A percentile compares a stretch with the other conserved stretches of the same genome.
Evolutionary conservation across 176 grass and related monocot species (phyloP).

Genomic region (Poa pratensis): DNA sequence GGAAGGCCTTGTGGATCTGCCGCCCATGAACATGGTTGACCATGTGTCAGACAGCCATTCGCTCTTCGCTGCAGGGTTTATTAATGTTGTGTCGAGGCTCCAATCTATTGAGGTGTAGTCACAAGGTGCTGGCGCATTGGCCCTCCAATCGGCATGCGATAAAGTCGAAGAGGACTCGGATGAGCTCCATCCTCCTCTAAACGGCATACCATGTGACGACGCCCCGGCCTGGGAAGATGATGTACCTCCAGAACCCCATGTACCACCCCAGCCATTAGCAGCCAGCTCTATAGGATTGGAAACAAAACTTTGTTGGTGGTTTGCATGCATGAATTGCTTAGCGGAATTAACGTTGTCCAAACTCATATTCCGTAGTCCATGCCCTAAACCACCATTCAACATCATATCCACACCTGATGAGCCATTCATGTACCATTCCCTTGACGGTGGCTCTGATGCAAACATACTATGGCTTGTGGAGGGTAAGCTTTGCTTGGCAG

Average conservation of each 20-base stretch:
- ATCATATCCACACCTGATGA: conserved; percentile 63
- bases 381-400: conserved; percentile 66
- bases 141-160: conserved; percentile 69
- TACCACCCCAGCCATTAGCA: conserved; percentile 71
- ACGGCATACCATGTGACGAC: conserved; percentile 64
- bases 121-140: conserved; percentile 51
- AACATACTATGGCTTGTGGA: conserved; percentile 72
- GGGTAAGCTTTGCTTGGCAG: conserved; percentile 71
- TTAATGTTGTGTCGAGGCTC: conserved; percentile 76
- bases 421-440: conserved; percentile 81
- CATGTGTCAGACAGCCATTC: conserved; percentile 79
- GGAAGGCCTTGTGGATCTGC: conserved; percentile 54
- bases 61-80: conserved; percentile 64
- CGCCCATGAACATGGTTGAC: conserved; percentile 99
- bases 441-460: conserved; percentile 52
- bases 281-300: conserved; percentile 70
- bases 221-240: conserved; percentile 58
- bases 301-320: conserved; percentile 59
- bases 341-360: conserved; percentile 54
- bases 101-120: conserved; percentile 96
- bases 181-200: conserved; percentile 66
- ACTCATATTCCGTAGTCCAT: conserved; percentile 62
- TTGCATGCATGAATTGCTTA: conserved; percentile 58
- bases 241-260: conserved; percentile 57
- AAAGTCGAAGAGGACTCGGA: conserved; percentile 49